Evolutionary conservation across 2,329 filamentous ascomycete genomes (phyloP).

Genomic region (Verticillium dahliae): DNA sequence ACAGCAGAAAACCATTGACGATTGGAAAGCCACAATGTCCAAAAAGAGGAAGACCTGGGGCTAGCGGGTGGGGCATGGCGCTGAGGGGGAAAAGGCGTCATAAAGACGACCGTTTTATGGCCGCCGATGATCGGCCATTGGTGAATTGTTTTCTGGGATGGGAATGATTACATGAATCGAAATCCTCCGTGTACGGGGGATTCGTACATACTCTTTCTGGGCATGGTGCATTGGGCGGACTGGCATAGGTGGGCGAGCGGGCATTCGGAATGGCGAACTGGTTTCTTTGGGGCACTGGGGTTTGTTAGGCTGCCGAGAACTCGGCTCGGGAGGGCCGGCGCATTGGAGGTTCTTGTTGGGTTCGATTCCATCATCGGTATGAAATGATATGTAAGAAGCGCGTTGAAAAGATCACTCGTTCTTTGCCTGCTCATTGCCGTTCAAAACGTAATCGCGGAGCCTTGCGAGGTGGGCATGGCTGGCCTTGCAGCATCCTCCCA

Average conservation of each 20-base stretch:
- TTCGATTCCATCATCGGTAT: background rate
- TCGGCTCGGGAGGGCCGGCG: background rate
- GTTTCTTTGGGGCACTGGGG: background rate
- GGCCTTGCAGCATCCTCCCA: conserved; percentile 48
- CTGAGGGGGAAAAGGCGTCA: conserved; percentile 1
- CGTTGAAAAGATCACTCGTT: background rate
- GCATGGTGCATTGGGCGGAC: conserved; percentile 2
- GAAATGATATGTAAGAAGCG: background rate
- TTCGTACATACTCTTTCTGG: conserved; percentile 2
- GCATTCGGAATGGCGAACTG: background rate
- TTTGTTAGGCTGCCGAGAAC: background rate
- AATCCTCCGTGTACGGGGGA: background rate
- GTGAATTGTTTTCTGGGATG: background rate
- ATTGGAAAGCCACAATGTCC: conserved; percentile 8
- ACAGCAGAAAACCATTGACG: conserved; percentile 9
- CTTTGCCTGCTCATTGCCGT: background rate
- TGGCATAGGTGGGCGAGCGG: background rate
- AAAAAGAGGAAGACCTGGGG: background rate
- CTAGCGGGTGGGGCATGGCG: background rate
- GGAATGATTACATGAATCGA: conserved; percentile 7
- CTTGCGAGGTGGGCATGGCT: conserved; percentile 17
- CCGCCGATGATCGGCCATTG: background rate
- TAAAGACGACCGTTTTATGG: background rate
- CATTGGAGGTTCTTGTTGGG: background rate
- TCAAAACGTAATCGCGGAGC: conserved; percentile 1